A percentile compares a stretch with the other conserved stretches of the same genome.
Evolutionary conservation across 495 filamentous ascomycete species (phyloP).

Genomic region (Bathelium albidoporum): DNA sequence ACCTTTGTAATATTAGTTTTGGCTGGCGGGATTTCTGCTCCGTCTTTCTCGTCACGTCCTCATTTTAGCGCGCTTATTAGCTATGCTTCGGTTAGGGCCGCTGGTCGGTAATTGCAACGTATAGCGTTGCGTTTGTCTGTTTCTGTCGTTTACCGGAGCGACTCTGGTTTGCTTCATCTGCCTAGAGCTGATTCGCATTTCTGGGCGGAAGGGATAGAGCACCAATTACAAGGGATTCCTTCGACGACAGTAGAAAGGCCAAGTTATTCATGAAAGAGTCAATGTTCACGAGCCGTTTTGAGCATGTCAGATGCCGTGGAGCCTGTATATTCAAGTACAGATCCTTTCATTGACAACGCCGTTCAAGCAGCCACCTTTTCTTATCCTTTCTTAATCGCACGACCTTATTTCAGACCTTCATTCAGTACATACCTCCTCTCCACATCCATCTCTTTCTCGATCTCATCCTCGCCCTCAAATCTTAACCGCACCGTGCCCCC

Average conservation of each 20-base stretch:
- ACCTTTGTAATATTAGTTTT: conserved; percentile 1
- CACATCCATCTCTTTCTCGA: conserved; percentile 29
- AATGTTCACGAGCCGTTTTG: background rate
- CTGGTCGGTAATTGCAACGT: background rate
- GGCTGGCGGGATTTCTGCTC: background rate
- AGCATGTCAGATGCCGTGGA: background rate
- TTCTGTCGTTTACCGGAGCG: background rate
- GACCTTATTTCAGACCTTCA: background rate
- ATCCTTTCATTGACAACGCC: background rate
- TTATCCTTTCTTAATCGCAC: background rate
- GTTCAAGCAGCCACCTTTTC: background rate
- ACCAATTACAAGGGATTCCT: background rate
- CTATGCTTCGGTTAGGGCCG: background rate
- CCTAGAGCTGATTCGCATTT: background rate
- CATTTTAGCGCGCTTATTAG: background rate
- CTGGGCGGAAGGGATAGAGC: background rate
- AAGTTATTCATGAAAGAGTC: background rate
- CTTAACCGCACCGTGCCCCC: conserved; percentile 21
- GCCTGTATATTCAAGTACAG: background rate
- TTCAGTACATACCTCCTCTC: conserved; percentile 31
- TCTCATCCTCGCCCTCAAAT: conserved; percentile 35
- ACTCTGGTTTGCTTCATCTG: background rate
- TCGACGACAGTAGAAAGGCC: background rate
- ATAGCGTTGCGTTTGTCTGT: background rate
- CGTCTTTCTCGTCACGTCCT: background rate